Percentiles rank a stretch among this genome's conserved stretches.
phyloP scores from a whole-genome alignment of 2,329 filamentous ascomycete species.

The Blastomyces percursus region DNA sequence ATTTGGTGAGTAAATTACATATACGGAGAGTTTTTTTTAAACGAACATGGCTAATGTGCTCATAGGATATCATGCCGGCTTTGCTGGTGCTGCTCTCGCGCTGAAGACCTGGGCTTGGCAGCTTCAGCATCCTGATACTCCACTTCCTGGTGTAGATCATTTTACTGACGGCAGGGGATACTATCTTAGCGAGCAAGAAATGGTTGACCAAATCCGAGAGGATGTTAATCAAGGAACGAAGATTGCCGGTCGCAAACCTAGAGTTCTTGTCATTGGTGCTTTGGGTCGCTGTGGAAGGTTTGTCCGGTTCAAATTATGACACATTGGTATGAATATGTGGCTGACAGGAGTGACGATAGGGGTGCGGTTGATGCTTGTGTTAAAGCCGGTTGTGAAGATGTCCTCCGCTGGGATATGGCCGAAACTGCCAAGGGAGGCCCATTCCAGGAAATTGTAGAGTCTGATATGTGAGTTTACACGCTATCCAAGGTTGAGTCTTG shows the following conservation, averaged over 20 bases:
- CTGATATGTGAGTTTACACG: constrained; percentile 33
- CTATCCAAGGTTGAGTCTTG: background rate
- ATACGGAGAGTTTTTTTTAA: background rate
- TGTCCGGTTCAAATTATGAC: background rate
- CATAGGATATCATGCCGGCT: constrained; percentile 59
- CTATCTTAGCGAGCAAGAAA: constrained; percentile 56
- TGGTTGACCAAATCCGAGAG: constrained; percentile 64
- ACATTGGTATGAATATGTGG: background rate
- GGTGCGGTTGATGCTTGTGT: constrained; percentile 73
- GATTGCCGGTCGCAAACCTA: constrained; percentile 57
- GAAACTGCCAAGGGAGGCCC: constrained; percentile 70
- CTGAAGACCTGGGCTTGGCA: constrained; percentile 78
- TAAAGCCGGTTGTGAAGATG: constrained; percentile 57
- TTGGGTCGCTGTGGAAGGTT: constrained; percentile 29
- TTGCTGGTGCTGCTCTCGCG: constrained; percentile 58
- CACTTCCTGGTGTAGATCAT: constrained; percentile 50
- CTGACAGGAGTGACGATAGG: constrained; percentile 39
- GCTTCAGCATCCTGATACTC: constrained; percentile 56
- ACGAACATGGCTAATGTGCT: constrained; percentile 11
- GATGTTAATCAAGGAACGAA: constrained; percentile 55
- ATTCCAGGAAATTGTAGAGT: constrained; percentile 65
- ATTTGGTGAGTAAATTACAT: constrained; percentile 11
- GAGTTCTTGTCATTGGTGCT: constrained; percentile 72
- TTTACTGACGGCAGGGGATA: constrained; percentile 37
- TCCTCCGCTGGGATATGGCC: constrained; percentile 65